phyloP scores from a whole-genome alignment of 345 rosid species.

The Fremontodendron californicum region DNA sequence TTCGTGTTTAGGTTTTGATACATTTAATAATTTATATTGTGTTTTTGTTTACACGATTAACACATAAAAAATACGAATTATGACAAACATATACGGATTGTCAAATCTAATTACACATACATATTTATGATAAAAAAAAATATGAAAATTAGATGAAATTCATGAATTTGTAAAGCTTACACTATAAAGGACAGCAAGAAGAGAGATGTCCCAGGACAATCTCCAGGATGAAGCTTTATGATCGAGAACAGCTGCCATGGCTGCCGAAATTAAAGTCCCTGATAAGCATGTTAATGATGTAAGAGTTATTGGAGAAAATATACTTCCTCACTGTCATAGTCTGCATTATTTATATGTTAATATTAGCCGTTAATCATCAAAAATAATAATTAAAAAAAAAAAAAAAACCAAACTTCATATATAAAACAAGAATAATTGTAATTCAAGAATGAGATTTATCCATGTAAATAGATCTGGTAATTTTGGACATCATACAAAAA shows the following conservation, averaged over 20 bases:
- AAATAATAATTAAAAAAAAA: too few relatives aligned
- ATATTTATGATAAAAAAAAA: too few relatives aligned
- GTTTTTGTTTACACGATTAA: too few relatives aligned
- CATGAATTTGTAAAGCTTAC: background rate
- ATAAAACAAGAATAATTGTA: too few relatives aligned
- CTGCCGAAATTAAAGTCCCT: background rate
- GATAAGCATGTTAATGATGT: background rate
- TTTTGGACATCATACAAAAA: too few relatives aligned
- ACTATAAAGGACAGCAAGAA: background rate
- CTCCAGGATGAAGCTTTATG: slow-evolving; percentile 3
- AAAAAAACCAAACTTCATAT: too few relatives aligned
- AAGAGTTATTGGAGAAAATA: background rate
- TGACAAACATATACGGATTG: too few relatives aligned
- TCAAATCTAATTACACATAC: too few relatives aligned
- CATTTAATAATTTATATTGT: too few relatives aligned
- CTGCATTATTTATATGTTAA: background rate
- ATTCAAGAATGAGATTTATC: background rate
- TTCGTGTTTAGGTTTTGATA: too few relatives aligned
- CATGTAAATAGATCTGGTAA: background rate
- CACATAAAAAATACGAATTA: too few relatives aligned
- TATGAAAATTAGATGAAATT: background rate
- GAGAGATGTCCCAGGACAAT: background rate
- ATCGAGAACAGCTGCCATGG: background rate
- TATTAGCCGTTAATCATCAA: background rate
- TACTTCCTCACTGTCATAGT: background rate